Evolutionary conservation across 495 filamentous ascomycete species (phyloP).

Genomic region (Lichenothelia convexa): DNA sequence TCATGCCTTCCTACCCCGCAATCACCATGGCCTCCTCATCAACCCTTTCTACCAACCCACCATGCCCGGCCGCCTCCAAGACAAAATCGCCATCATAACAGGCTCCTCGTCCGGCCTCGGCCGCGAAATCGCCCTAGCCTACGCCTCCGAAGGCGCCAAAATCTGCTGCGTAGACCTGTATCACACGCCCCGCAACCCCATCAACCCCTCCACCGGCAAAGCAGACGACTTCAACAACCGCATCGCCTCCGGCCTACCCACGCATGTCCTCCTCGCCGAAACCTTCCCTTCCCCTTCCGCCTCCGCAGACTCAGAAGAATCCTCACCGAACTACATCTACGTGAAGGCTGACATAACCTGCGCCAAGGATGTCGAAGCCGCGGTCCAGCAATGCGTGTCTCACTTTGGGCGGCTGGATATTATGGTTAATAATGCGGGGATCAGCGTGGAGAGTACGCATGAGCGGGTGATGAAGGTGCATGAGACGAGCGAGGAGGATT

Average conservation of each 20-base stretch:
- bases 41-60: not conserved
- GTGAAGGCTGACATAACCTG: constrained; percentile 22
- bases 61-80: constrained; percentile 12
- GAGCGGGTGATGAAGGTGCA: constrained; percentile 17
- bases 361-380: constrained; percentile 19
- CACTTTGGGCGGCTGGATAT: constrained; percentile 31
- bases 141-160: constrained; percentile 16
- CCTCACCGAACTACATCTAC: constrained; percentile 18
- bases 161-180: constrained; percentile 18
- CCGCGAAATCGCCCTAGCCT: constrained; percentile 17
- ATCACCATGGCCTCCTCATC: not conserved
- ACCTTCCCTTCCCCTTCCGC: constrained; percentile 1
- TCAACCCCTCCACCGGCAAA: constrained; percentile 7
- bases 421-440: constrained; percentile 38
- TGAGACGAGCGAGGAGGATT: constrained; percentile 26
- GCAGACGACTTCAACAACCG: constrained; percentile 9
- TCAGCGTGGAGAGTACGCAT: constrained; percentile 13
- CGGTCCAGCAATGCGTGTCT: constrained; percentile 23
- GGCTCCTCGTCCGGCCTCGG: constrained; percentile 19
- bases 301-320: no score
- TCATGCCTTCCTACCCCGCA: no score
- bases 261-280: constrained; percentile 12
- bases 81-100: constrained; percentile 19
- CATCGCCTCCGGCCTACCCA: constrained; percentile 4
- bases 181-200: constrained; percentile 6